A percentile compares a stretch with the other conserved stretches of the same genome.
These are phyloP conservation scores for Pisolithus albus DNA, from an alignment of 768 basidiomycete species.

Conservation along the genomic window DNA sequence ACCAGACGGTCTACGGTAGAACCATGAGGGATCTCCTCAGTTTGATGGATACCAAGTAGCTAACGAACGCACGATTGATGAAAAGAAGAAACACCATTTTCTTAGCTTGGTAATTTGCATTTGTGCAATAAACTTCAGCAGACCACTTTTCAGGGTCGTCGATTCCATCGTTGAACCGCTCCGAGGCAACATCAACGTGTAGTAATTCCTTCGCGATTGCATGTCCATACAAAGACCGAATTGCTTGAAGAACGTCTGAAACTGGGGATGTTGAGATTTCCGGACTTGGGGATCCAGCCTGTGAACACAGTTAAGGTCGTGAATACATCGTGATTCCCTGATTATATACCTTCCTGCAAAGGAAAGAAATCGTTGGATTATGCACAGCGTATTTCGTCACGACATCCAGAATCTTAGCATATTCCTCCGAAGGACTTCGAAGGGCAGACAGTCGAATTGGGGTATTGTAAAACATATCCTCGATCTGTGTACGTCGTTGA, in stretches of 20 bases:
- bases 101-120: constrained; percentile 85
- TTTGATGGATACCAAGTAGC: background rate
- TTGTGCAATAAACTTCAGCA: constrained; percentile 73
- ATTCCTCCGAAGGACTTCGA: constrained; percentile 83
- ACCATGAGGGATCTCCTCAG: background rate
- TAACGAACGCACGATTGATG: constrained; percentile 73
- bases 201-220: constrained; percentile 73
- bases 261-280: constrained; percentile 76
- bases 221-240: constrained; percentile 76
- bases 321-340: background rate
- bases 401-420: constrained; percentile 84
- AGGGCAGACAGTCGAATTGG: constrained; percentile 83
- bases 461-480: constrained; percentile 92
- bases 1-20: constrained; percentile 75
- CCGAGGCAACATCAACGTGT: constrained; percentile 34
- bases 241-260: constrained; percentile 60
- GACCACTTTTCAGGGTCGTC: constrained; percentile 50
- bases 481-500: constrained; percentile 53
- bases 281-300: constrained; percentile 70
- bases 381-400: constrained; percentile 92
- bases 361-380: constrained; percentile 81
- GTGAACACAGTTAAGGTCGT: constrained; percentile 2
- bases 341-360: constrained; percentile 76
- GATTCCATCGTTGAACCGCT: constrained; percentile 21
- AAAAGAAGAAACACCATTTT: constrained; percentile 82